phyloP scores from a whole-genome alignment of 768 basidiomycete species.

The Hydnomerulius pinastri region DNA sequence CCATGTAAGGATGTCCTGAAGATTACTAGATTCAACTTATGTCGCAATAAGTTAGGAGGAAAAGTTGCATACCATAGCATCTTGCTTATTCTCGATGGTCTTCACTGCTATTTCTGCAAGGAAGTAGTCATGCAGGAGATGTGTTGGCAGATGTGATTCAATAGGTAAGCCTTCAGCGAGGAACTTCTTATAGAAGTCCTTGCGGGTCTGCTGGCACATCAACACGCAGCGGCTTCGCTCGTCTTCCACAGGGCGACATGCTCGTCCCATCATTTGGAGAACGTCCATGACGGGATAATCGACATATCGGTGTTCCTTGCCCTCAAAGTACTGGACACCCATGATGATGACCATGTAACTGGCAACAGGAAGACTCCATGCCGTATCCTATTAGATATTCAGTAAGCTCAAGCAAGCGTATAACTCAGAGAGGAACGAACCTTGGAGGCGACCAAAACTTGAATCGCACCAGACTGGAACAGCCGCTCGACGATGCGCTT shows the following conservation, averaged over 20 bases:
- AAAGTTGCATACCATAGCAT: constrained; percentile 70
- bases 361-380: constrained; percentile 93
- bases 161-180: constrained; percentile 96
- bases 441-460: constrained; percentile 92
- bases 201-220: constrained; percentile 97
- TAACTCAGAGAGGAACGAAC: constrained; percentile 39
- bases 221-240: constrained; percentile 90
- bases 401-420: not conserved
- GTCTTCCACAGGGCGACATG: constrained; percentile 88
- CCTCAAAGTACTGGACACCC: constrained; percentile 98
- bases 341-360: constrained; percentile 99
- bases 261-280: constrained; percentile 99
- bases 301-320: constrained; percentile 96
- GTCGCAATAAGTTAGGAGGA: not conserved
- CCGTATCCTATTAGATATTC: constrained; percentile 66
- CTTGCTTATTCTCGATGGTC: constrained; percentile 99
- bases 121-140: constrained; percentile 95
- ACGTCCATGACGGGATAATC: constrained; percentile 99
- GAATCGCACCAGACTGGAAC: constrained; percentile 93
- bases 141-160: constrained; percentile 90
- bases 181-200: constrained; percentile 99
- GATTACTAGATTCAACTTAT: not conserved
- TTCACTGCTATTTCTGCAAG: constrained; percentile 97
- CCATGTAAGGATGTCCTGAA: constrained; percentile 95
- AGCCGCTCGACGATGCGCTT: constrained; percentile 91